Base-by-base conservation (phyloP, 306 rosid genomes). In the Senna siamea region DNA sequence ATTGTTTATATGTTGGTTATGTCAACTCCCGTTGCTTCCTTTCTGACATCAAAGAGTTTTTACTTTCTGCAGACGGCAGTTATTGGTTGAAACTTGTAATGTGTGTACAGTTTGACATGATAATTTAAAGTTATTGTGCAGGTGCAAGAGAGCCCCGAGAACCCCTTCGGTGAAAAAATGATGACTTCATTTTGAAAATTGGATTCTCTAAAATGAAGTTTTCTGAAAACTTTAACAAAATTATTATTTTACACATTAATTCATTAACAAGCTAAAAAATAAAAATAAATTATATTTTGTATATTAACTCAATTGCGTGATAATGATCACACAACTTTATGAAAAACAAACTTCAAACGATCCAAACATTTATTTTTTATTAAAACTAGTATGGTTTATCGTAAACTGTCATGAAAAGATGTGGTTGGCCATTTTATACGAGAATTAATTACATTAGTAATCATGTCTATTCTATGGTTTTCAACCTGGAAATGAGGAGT, bases 1-100 rank as follows among this genome's bases (percentile, higher is more conserved):
- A 30, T 40, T 57, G 59, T 57, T 46, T 66, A 20, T 57, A 38
- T 55, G 75, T 35, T 35, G 59, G 47, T 63, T 41, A 73, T 22
- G 46, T 60, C 37, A 53, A 26, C 30, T 15, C 54, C 18, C 9
- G 52, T 30, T 50, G 9, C 30, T 66, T 23, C 54, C 69, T 74
- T 64, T 73, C 41, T 56, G 70, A 37, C 64, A 35, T 50, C 48
- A 56, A 50, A 76, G 20, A 43, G 53, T 28, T 2, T 7, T 9
- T 17, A 61, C 66, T 18, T 54, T 9, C 34, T 9, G 12, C 60
- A 22, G 4, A 13, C 17, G 17, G 0, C 23, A 50, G 22, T n/a
- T 50, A n/a, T 10, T 1, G 6, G 13, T 10, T 41, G 47, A 4
- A 5, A 12, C 5, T 14, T 32, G 55, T 69, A 40, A 40, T 53